Conservation (phyloP, 2,329 filamentous ascomycete species). For the Ophiostoma sp. region DNA sequence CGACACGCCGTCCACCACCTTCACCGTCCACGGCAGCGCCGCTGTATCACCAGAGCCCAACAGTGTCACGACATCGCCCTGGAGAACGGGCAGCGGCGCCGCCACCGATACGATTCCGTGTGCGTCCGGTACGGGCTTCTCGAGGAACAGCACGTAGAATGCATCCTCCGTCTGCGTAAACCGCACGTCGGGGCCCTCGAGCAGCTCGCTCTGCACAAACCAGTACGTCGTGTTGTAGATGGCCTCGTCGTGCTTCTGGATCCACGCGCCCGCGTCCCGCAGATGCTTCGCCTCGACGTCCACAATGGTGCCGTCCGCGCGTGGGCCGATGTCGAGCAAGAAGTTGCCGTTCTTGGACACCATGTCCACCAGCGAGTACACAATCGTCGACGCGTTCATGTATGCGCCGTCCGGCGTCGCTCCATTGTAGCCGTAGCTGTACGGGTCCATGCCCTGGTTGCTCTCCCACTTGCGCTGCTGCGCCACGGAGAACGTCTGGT, state of each 20-base stretch:
- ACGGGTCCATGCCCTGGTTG: slow-evolving; percentile 56
- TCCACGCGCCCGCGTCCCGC: slow-evolving; percentile 40
- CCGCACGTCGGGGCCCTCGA: slow-evolving; percentile 32
- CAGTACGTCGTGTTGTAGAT: slow-evolving; percentile 54
- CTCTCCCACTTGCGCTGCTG: slow-evolving; percentile 55
- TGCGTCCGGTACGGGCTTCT: slow-evolving; percentile 28
- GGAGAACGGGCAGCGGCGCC: slow-evolving; percentile 39
- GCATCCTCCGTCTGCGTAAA: slow-evolving; percentile 44
- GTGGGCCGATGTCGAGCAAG: slow-evolving; percentile 51
- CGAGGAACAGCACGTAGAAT: slow-evolving; percentile 40
- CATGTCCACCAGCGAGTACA: slow-evolving; percentile 47
- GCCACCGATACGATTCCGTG: slow-evolving; percentile 31
- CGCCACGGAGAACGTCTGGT: slow-evolving; percentile 44
- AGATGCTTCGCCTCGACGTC: slow-evolving; percentile 44
- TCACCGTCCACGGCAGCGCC: slow-evolving; percentile 28
- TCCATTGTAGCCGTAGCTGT: slow-evolving; percentile 54
- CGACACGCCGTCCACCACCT: slow-evolving; percentile 4
- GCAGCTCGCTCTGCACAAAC: slow-evolving; percentile 35
- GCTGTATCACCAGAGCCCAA: slow-evolving; percentile 30
- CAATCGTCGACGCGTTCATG: slow-evolving; percentile 47
- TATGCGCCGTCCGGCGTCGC: slow-evolving; percentile 46
- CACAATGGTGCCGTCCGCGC: slow-evolving; percentile 50
- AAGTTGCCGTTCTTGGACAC: slow-evolving; percentile 53
- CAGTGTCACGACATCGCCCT: slow-evolving; percentile 40
- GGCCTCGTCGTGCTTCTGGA: slow-evolving; percentile 43